Base-by-base conservation (phyloP, 352 stramenopile species). In the Pythium brassicae region DNA sequence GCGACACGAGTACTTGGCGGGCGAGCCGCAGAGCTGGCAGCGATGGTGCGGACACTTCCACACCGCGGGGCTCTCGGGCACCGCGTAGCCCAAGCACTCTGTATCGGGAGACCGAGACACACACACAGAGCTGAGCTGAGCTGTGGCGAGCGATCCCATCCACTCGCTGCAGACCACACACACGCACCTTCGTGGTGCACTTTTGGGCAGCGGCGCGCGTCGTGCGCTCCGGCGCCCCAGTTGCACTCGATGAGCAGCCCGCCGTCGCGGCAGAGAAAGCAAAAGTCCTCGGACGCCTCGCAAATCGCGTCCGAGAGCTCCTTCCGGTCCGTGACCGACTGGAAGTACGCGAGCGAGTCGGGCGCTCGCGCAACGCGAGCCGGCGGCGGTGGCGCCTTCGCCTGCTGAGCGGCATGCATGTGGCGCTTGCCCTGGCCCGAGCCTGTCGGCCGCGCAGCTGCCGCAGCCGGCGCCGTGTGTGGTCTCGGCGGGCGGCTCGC, bases 221-320 rank as follows among this genome's bases (percentile, higher is more conserved):
- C n/a, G 39, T 57, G 26, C 57, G 60, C 74, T 39, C 72, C 61
- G 4, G 69, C 62, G 39, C 68, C 76, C 71, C 74, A 88, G 57
- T 90, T 80, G 57, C 83, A 92, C 57, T 90, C 79, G 42, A 92
- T 71, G 19, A 92, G 68, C 29, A 86, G 67, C 11, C 79, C 83
- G 34, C 83, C 83, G 54, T 92, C 83, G 57, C 87, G 87, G 52
- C 83, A 92, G 68, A 78, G 87, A 50, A 90, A 87, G 48, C 83
- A 90, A 50, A 83, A 74, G 45, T 92, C 83, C 59, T 92, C 83
- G 15, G 83, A 89, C 32, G 85, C 75, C 6, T 59, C 39, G 11
- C 51, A n/a, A 57, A 56, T 45, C 39, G 39, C 39, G 39, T 6
- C 15, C 2, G 43, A 40, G 1, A 37, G 32, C 32, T n/a, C 22